These are phyloP conservation scores for Calocera cornea DNA, from an alignment of 768 basidiomycete species.

Conservation along the genomic window DNA sequence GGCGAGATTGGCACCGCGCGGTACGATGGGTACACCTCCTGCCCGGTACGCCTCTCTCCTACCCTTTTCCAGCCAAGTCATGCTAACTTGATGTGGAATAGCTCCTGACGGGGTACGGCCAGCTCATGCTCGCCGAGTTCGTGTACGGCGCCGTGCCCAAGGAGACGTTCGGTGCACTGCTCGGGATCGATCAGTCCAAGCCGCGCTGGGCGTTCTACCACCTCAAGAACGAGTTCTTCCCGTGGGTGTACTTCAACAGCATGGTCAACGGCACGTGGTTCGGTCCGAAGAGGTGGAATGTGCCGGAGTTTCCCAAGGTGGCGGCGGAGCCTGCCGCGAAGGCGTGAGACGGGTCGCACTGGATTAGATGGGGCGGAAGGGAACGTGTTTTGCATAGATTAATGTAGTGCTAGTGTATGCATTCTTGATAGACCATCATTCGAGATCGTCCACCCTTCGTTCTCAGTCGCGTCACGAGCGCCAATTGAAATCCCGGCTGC, in stretches of 20 bases:
- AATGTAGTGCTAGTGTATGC: constrained; percentile 3
- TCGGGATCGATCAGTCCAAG: constrained; percentile 57
- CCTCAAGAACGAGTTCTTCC: constrained; percentile 71
- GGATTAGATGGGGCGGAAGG: no score
- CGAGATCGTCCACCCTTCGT: not conserved
- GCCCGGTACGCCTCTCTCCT: constrained; percentile 45
- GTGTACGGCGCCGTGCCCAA: constrained; percentile 81
- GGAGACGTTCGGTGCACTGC: constrained; percentile 58
- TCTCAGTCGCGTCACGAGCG: no score
- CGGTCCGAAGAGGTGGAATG: constrained; percentile 31
- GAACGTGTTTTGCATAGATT: not conserved
- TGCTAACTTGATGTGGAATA: constrained; percentile 10
- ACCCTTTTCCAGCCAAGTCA: not conserved
- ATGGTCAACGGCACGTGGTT: constrained; percentile 42
- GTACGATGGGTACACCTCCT: constrained; percentile 85
- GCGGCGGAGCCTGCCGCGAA: not conserved
- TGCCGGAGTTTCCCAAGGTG: constrained; percentile 26
- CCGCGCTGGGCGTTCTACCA: constrained; percentile 73
- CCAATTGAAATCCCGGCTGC: no score
- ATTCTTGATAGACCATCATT: not conserved
- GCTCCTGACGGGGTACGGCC: constrained; percentile 23
- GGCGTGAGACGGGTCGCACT: not conserved
- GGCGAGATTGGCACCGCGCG: constrained; percentile 53
- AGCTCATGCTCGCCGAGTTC: constrained; percentile 76
- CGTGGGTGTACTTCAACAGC: constrained; percentile 61